Conservation (phyloP, 208 protist species). For the Angomonas deanei region DNA sequence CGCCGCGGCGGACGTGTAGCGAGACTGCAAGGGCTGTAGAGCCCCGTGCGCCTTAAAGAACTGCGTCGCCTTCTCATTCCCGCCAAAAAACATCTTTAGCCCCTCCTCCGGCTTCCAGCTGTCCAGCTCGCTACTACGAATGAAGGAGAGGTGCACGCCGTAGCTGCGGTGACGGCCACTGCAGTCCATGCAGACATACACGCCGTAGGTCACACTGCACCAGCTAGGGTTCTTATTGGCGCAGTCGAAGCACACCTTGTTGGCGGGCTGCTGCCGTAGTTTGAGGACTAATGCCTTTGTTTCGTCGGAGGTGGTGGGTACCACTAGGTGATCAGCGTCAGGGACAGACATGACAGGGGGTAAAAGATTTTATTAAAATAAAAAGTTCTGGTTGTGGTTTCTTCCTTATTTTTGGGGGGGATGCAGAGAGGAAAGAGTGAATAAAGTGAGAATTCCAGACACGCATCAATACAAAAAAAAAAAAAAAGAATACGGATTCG, state of each 20-base stretch:
- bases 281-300: conserved; percentile 63
- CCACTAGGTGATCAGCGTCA: conserved; percentile 7
- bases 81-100: conserved; percentile 83
- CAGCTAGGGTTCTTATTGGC: conserved; percentile 94
- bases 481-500: not conserved
- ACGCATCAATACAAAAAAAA: not conserved
- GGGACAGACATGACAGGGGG: not conserved
- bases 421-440: not conserved
- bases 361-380: not conserved
- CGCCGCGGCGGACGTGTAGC: conserved; percentile 54
- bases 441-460: not conserved
- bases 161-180: conserved; percentile 91
- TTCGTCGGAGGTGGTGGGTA: conserved; percentile 62
- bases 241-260: conserved; percentile 96
- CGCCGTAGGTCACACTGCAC: conserved; percentile 94
- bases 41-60: conserved; percentile 85
- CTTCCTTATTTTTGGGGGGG: conserved; percentile 1
- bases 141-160: conserved; percentile 96
- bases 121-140: conserved; percentile 91
- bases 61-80: conserved; percentile 69
- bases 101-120: conserved; percentile 82
- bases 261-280: conserved; percentile 63
- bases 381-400: not conserved
- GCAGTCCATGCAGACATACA: conserved; percentile 97
- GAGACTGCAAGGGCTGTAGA: conserved; percentile 50